phyloP scores from a whole-genome alignment of 305 asterid species.

The Fraxinus floribunda region DNA sequence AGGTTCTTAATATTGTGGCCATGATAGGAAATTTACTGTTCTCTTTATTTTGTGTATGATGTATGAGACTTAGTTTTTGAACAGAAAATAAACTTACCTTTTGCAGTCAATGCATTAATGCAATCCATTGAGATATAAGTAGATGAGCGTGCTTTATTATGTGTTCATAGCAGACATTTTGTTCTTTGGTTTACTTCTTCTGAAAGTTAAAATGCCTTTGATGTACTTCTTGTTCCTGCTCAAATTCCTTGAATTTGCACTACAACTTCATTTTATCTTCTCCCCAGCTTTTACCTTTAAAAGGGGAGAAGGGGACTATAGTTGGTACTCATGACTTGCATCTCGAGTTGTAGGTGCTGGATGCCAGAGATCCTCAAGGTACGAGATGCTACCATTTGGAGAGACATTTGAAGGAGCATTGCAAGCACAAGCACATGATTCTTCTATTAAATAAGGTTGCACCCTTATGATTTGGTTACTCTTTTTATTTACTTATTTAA shows the following conservation, averaged over 20 bases:
- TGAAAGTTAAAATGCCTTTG: background rate
- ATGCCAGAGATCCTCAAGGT: slow-evolving; percentile 96
- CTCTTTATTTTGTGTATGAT: slow-evolving; percentile 7
- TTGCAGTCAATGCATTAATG: background rate
- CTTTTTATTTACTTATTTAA: background rate
- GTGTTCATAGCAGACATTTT: background rate
- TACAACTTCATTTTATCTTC: background rate
- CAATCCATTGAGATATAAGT: background rate
- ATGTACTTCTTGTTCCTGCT: background rate
- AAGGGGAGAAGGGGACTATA: background rate
- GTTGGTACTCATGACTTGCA: slow-evolving; percentile 2
- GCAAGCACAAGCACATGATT: slow-evolving; percentile 92
- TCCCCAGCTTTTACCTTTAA: background rate
- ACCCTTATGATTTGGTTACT: background rate
- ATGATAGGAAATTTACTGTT: background rate
- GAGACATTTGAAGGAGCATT: slow-evolving; percentile 82
- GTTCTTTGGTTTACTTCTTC: background rate
- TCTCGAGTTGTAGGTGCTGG: slow-evolving; percentile 66
- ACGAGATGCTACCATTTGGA: slow-evolving; percentile 97
- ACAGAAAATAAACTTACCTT: background rate
- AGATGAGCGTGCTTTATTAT: background rate
- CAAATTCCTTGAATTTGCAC: background rate
- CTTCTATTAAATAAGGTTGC: slow-evolving; percentile 81
- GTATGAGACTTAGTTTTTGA: background rate
- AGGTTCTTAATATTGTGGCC: background rate